Evolutionary conservation across 2,329 filamentous ascomycete genomes (phyloP).

Genomic region (Epichloe sibirici): DNA sequence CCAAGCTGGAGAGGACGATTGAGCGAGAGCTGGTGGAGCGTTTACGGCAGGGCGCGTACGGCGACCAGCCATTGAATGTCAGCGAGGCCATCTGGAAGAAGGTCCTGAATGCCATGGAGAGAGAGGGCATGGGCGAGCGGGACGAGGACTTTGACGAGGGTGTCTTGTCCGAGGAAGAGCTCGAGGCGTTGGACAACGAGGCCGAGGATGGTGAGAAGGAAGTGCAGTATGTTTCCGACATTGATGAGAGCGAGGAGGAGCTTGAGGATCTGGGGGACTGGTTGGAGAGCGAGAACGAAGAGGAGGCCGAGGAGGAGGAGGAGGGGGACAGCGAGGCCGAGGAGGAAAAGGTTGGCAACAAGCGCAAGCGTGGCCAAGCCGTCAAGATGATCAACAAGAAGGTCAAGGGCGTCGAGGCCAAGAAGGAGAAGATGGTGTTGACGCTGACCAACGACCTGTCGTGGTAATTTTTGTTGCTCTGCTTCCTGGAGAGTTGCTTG

Average conservation of each 20-base stretch:
- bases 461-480: slow-evolving; percentile 19
- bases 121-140: slow-evolving; percentile 66
- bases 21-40: slow-evolving; percentile 90
- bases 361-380: slow-evolving; percentile 38
- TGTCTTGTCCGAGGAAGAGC: slow-evolving; percentile 64
- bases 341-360: slow-evolving; percentile 41
- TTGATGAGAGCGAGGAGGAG: slow-evolving; percentile 74
- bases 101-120: slow-evolving; percentile 82
- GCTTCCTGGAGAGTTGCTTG: too few species aligned
- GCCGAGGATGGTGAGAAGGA: slow-evolving; percentile 62
- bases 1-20: slow-evolving; percentile 91
- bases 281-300: slow-evolving; percentile 61
- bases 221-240: slow-evolving; percentile 87
- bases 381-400: slow-evolving; percentile 34
- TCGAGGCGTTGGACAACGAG: slow-evolving; percentile 56
- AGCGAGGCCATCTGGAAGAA: slow-evolving; percentile 96
- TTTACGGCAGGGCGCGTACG: slow-evolving; percentile 83
- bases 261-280: slow-evolving; percentile 80
- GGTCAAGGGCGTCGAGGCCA: slow-evolving; percentile 52
- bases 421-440: slow-evolving; percentile 44
- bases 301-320: slow-evolving; percentile 45
- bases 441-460: slow-evolving; percentile 28
- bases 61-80: slow-evolving; percentile 87
- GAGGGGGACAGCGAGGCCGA: slow-evolving; percentile 48
- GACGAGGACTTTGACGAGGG: slow-evolving; percentile 87